phyloP scores from a whole-genome alignment of 208 protist species.

The Borovskyia barvae region DNA sequence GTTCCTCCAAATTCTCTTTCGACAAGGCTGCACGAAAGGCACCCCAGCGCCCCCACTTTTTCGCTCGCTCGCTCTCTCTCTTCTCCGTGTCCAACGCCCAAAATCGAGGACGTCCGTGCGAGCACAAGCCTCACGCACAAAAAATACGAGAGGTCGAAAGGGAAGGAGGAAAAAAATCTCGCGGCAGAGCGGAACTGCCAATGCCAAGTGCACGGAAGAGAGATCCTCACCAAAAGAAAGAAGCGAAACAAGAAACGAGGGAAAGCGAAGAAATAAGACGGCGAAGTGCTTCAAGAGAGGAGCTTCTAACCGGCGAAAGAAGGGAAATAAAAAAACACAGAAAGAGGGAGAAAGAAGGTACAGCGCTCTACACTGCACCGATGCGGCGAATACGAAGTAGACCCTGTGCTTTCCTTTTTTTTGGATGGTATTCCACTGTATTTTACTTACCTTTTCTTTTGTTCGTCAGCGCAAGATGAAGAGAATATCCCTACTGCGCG shows the following conservation, averaged over 20 bases:
- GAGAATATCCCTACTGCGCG: no score
- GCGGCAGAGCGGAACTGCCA: no score
- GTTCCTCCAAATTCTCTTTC: no score
- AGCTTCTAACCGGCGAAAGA: slow-evolving; percentile 7
- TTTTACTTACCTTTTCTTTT: neutral
- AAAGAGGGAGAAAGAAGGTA: neutral
- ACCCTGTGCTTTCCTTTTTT: neutral
- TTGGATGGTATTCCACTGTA: neutral
- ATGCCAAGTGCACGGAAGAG: neutral
- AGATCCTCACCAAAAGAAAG: no score
- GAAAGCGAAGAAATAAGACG: slow-evolving; percentile 9
- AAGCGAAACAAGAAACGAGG: slow-evolving; percentile 1
- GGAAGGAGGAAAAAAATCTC: slow-evolving; percentile 8
- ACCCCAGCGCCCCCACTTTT: no score
- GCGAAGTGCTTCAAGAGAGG: neutral
- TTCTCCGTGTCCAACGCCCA: no score
- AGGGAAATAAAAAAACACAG: neutral
- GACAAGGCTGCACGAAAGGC: no score
- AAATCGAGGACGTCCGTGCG: no score
- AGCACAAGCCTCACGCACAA: slow-evolving; percentile 3
- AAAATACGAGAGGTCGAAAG: slow-evolving; percentile 5
- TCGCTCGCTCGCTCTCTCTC: no score
- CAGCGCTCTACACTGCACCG: neutral
- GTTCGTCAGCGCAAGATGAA: neutral
- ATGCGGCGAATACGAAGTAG: no score